Base-by-base conservation (phyloP, 108 stramenopile genomes). In the Fragilariopsis cylindrus region DNA sequence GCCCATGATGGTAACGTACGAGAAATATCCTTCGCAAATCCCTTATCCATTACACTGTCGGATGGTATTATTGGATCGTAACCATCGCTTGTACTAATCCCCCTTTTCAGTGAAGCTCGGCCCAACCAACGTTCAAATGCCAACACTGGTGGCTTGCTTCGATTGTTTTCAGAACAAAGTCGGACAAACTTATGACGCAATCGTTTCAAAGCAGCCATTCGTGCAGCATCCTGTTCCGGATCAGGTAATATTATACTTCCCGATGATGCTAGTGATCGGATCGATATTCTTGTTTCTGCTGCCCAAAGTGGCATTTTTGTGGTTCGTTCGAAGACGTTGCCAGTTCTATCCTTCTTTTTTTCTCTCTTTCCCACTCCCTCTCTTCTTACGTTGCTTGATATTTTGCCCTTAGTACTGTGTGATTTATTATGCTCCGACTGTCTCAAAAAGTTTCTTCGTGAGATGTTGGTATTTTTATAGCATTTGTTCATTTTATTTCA, bases 51-150 rank as follows among this genome's bases (percentile, higher is more conserved):
- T 44, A 15, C 43, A 7, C 47, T n/a, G 62, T 49, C 71, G 30
- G 65, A 65, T 18, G 77, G 77, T 13, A 78, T 40, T 16, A 78
- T 57, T 2, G 77, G 72, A 54, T 78, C 77, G 40, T 53, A 18
- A 13, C 16, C 50, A 43, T 43, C 19, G 21, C 8, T 52, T 16
- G n/a, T 18, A 11, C 9, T n/a, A 13, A 40, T 57, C 49, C 52
- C 56, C 44, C 58, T 57, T 13, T 16, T 58, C 1, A 80, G 56
- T 7, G 79, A 45, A 4, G 60, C 60, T 46, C 79, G 54, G n/a
- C 65, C 72, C n/a, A 80, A 48, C 79, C 79, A 80, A 3, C 79
- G 67, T 50, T 80, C 79, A 13, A 80, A 74, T 16, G 79, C 73
- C 54, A 80, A 63, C 13, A 50, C 48, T 4, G 79, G 79, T 40